These are phyloP conservation scores for Neurospora sp. DNA, from an alignment of 495 filamentous ascomycete species.

Conservation along the genomic window DNA sequence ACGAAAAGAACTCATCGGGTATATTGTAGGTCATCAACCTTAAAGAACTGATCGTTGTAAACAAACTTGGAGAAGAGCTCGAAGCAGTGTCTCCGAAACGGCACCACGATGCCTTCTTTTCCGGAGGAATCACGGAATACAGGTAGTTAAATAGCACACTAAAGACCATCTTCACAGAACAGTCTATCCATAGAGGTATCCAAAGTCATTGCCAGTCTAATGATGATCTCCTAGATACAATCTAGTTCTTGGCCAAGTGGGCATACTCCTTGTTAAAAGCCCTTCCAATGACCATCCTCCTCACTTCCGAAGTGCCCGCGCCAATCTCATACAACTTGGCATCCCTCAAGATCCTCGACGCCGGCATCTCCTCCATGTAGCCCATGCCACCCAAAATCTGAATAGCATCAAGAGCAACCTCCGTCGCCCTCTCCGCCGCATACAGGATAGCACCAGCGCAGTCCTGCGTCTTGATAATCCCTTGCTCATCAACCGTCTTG, in stretches of 20 bases:
- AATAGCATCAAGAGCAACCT: constrained; percentile 81
- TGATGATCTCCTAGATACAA: background rate
- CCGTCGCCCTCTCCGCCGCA: constrained; percentile 86
- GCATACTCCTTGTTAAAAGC: constrained; percentile 88
- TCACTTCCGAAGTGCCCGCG: constrained; percentile 87
- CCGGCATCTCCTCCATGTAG: constrained; percentile 91
- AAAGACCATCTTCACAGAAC: too few species aligned
- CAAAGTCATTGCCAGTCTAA: too few species aligned
- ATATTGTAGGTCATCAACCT: too few species aligned
- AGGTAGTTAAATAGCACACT: too few species aligned
- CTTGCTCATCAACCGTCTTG: constrained; percentile 62
- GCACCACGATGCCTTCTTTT: background rate
- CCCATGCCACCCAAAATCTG: constrained; percentile 93
- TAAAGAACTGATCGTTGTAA: too few species aligned
- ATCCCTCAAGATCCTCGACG: constrained; percentile 75
- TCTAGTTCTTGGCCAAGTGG: constrained; percentile 22
- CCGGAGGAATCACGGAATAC: background rate
- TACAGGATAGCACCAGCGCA: constrained; percentile 92
- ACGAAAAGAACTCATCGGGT: background rate
- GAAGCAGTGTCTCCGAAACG: background rate
- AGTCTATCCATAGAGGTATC: too few species aligned
- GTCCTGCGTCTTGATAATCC: constrained; percentile 69
- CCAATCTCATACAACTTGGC: constrained; percentile 89
- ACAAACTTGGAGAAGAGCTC: background rate
- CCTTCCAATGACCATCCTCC: constrained; percentile 89